Conservation (phyloP, 495 filamentous ascomycete species). For the Melanomma pulvis-pyrius region DNA sequence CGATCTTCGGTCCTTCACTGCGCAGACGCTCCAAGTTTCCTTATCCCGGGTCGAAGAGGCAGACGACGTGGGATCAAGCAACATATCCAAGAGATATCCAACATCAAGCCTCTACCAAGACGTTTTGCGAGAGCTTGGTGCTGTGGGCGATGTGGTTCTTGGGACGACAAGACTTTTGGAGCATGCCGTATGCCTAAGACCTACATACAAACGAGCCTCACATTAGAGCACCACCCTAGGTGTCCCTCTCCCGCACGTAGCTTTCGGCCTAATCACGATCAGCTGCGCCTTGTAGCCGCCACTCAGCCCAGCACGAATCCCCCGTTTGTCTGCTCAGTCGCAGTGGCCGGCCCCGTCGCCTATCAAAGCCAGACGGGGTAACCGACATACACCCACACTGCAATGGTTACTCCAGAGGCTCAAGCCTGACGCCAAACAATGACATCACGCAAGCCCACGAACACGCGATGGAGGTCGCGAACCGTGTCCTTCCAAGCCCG, state of each 20-base stretch:
- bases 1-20: background rate
- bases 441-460: background rate
- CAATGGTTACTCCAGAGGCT: background rate
- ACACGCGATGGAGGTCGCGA: background rate
- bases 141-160: background rate
- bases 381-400: background rate
- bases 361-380: background rate
- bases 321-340: background rate
- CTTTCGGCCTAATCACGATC: background rate
- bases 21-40: too few species aligned
- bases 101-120: background rate
- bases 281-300: background rate
- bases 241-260: background rate
- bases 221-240: background rate
- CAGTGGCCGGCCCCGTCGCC: background rate
- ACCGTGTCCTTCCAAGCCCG: background rate
- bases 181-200: background rate
- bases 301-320: background rate
- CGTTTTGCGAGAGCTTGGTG: background rate
- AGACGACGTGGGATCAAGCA: constrained; percentile 3
- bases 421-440: background rate
- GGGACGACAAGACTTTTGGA: background rate
- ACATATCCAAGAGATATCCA: background rate
- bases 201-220: background rate
- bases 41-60: background rate